phyloP scores from a whole-genome alignment of 495 filamentous ascomycete genomes.

The Podospora sp. region DNA sequence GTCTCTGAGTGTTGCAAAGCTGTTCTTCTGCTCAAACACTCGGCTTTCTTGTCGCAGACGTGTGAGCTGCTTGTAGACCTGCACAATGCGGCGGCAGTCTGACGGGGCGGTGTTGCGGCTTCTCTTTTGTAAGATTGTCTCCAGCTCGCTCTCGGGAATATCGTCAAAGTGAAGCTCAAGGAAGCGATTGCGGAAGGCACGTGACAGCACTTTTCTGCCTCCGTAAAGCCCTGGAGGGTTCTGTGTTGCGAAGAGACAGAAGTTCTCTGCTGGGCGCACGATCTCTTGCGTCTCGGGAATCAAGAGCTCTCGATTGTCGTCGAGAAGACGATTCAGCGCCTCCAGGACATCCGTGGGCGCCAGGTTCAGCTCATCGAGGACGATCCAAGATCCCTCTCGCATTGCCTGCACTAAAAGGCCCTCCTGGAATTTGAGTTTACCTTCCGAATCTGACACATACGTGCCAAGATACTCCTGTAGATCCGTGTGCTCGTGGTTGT shows the following conservation, averaged over 20 bases:
- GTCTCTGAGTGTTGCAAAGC: constrained; percentile 95
- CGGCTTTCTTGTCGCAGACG: constrained; percentile 83
- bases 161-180: constrained; percentile 97
- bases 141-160: constrained; percentile 94
- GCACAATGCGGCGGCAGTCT: constrained; percentile 85
- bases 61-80: constrained; percentile 92
- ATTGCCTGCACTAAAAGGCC: constrained; percentile 92
- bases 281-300: constrained; percentile 97
- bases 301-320: constrained; percentile 96
- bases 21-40: constrained; percentile 95
- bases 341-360: constrained; percentile 96
- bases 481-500: constrained; percentile 99
- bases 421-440: constrained; percentile 86
- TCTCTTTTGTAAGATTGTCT: constrained; percentile 84
- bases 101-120: constrained; percentile 85
- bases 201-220: constrained; percentile 86
- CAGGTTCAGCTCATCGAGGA: constrained; percentile 94
- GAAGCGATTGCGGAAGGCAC: constrained; percentile 95
- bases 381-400: constrained; percentile 93
- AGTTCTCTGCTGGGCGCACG: constrained; percentile 86
- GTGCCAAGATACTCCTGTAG: constrained; percentile 96
- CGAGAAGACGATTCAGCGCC: constrained; percentile 88
- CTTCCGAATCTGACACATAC: constrained; percentile 83
- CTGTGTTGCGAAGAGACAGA: constrained; percentile 99
- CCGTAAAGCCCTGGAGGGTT: constrained; percentile 97